Base-by-base conservation (phyloP, 2,329 filamentous ascomycete genomes). In the Incumbomyces delicatus region DNA sequence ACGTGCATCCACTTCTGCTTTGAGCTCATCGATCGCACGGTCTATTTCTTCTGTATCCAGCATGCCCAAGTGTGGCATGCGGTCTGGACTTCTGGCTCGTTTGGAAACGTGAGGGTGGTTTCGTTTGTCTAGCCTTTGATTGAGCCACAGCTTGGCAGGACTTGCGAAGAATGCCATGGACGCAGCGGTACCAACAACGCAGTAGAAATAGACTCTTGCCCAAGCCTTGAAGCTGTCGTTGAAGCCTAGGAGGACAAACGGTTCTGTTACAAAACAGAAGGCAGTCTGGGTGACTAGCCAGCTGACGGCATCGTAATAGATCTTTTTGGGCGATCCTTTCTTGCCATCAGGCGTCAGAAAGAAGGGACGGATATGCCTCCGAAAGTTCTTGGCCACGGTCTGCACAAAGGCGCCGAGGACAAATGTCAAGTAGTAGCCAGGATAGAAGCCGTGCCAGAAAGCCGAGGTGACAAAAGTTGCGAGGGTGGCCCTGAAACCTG, bases 371-470 rank as follows among this genome's bases (percentile, higher is more conserved):
- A 96, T 68, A 59, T 90, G 77, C 45, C 92, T 87, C 44, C 92
- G 88, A 65, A 84, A 87, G 62, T 95, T 88, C 72, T 98, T 98
- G 46, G 92, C 89, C 14, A 83, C 83, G 2, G 88, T 95, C 63
- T 98, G 92, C 27, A 95, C 77, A 55, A 98, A 85, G 51, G 87
- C 88, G 1, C 86, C 92, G 6, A 96, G 74, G 34, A 96, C 69
- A 60, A 98, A 98, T 4, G 84, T 77, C 50, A 98, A 68, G 64
- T 96, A 96, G 66, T 98, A 98, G 5, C 92, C 92, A 0, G 92
- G 90, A 57, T 94, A 94, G 67, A 98, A 98, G 27, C 92, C 92
- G 61, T 98, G 92, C 92, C 92, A 98, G 56, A 96, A 83, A 2
- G 92, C 90, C 60, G 88, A 95, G 16, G 92, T 96, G 6, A 81